Base-by-base conservation (phyloP, 352 stramenopile genomes). In the Pythium utonaiense region DNA sequence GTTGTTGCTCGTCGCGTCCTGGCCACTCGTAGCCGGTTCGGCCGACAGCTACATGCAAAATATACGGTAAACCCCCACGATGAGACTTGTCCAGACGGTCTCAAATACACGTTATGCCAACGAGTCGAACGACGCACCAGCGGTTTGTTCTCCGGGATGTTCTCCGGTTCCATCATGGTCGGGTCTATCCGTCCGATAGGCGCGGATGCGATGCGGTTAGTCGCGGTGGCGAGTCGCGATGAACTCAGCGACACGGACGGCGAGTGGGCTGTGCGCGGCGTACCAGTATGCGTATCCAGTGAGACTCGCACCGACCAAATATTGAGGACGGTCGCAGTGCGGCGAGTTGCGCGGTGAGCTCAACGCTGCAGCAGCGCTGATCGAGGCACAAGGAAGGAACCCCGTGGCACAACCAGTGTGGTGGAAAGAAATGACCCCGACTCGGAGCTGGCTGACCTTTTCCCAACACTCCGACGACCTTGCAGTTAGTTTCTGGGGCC, bases 81-180 rank as follows among this genome's bases (percentile, higher is more conserved):
- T 47, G 40, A 47, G 40, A 47, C 40, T n/a, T n/a, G n/a, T n/a
- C 40, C 21, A 19, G 40, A 47, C 45, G 44, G 2, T 27, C 10
- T 38, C 52, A 51, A 2, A 56, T 53, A 36, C 17, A 38, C 40
- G 51, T 52, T 42, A 14, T 28, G 31, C n/a, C 13, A n/a, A 27
- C 40, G 51, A 19, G 44, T 30, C 44, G 19, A 33, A 51, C 38
- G 13, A 63, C 65, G 47, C 70, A 89, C 79, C 67, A 89, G 67
- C 12, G 79, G 77, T 61, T 87, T 86, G 38, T 80, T 79, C 62
- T 87, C 79, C 9, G 73, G 72, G 41, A 83, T 67, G 50, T 70
- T 79, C 65, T 87, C 75, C 6, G 79, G 75, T 57, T 89, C 77
- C 79, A 89, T 89, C 73, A 86, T 89, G 34, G 50, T 66, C 14